These are phyloP conservation scores for Ophioceras dolichostomum DNA, from an alignment of 2,329 filamentous ascomycete genomes.

Conservation along the genomic window DNA sequence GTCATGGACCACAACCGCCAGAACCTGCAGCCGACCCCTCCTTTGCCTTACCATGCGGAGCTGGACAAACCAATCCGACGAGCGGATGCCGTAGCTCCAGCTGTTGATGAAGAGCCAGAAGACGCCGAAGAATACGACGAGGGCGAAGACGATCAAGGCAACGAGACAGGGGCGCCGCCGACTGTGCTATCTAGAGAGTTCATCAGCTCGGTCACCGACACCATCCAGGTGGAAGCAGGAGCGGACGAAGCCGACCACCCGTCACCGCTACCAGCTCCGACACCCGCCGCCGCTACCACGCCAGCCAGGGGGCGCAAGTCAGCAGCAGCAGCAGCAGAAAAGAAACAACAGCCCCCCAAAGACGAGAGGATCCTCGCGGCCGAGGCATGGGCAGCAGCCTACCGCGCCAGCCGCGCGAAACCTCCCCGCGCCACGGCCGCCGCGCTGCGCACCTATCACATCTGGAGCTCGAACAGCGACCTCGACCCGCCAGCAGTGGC, in stretches of 20 bases:
- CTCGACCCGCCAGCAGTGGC: conserved; percentile 38
- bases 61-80: conserved; percentile 49
- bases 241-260: conserved; percentile 3
- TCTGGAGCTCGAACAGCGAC: conserved; percentile 46
- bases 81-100: conserved; percentile 24
- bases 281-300: no score
- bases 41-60: conserved; percentile 57
- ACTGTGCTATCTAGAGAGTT: conserved; percentile 7
- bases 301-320: no score
- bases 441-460: conserved; percentile 44
- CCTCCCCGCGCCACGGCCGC: conserved; percentile 15
- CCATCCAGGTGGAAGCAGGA: conserved; percentile 13
- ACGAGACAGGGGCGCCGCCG: not conserved
- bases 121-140: conserved; percentile 9
- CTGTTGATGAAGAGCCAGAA: conserved; percentile 17
- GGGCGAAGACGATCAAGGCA: not conserved
- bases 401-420: conserved; percentile 15
- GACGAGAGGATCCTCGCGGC: conserved; percentile 32
- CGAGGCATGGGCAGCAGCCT: conserved; percentile 23
- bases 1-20: conserved; percentile 57
- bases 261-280: conserved; percentile 1
- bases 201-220: conserved; percentile 10
- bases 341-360: conserved; percentile 9
- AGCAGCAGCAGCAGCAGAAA: conserved; percentile 1
- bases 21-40: conserved; percentile 55